phyloP scores from a whole-genome alignment of 257 asterid species.

The Solanum raphanifolium region DNA sequence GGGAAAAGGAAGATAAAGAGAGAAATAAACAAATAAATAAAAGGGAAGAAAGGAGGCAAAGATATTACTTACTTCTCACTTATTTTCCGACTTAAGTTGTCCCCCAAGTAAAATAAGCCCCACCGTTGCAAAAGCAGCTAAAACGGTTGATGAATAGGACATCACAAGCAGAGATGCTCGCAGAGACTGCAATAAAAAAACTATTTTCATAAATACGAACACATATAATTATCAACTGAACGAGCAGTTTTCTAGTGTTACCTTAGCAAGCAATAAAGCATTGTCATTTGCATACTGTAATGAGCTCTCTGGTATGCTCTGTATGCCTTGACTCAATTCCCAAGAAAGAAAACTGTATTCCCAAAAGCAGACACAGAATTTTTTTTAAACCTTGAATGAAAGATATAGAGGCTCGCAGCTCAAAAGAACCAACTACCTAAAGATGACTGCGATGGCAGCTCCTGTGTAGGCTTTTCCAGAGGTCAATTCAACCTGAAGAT shows the following conservation, averaged over 20 bases:
- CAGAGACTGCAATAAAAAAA: slow-evolving; percentile 50
- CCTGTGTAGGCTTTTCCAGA: slow-evolving; percentile 67
- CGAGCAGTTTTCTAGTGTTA: background rate
- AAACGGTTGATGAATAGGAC: slow-evolving; percentile 50
- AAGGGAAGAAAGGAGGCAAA: background rate
- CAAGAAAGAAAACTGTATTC: slow-evolving; percentile 59
- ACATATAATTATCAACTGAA: background rate
- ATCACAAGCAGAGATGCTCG: slow-evolving; percentile 54
- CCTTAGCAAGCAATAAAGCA: slow-evolving; percentile 82
- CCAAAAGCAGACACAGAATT: background rate
- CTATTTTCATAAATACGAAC: background rate
- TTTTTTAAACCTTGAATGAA: background rate
- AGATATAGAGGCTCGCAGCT: background rate
- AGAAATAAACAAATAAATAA: background rate
- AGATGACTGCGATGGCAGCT: slow-evolving; percentile 54
- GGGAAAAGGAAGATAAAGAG: background rate
- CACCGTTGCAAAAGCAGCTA: slow-evolving; percentile 41
- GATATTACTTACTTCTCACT: slow-evolving; percentile 21
- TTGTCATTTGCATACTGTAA: slow-evolving; percentile 83
- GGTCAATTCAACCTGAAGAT: slow-evolving; percentile 82
- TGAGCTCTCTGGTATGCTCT: slow-evolving; percentile 65
- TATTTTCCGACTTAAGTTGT: slow-evolving; percentile 47
- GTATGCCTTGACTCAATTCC: slow-evolving; percentile 70
- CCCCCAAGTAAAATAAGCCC: slow-evolving; percentile 71
- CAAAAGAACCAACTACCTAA: slow-evolving; percentile 37